These are phyloP conservation scores for Cryptococcus amylolentus DNA, from an alignment of 1,284 basidiomycete species.

Conservation along the genomic window DNA sequence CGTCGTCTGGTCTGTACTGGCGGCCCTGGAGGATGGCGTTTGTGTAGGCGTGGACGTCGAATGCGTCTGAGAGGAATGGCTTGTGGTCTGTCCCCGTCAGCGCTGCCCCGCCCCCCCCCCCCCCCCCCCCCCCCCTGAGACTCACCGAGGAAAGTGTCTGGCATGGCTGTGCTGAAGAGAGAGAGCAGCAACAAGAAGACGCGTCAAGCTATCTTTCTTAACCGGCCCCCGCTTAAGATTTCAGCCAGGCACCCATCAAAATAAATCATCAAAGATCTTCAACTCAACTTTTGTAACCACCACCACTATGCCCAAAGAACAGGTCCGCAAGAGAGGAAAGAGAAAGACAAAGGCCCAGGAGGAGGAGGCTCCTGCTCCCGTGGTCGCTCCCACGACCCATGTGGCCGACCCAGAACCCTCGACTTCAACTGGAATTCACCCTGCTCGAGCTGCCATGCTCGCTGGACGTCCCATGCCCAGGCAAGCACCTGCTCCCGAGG, in stretches of 20 bases:
- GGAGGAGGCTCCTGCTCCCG: constrained; percentile 11
- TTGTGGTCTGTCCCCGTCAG: constrained; percentile 35
- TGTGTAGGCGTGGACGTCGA: constrained; percentile 82
- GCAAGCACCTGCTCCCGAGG: constrained; percentile 3
- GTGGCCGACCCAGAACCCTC: constrained; percentile 13
- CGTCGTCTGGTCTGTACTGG: constrained; percentile 60
- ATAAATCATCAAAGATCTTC: background rate
- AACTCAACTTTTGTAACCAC: background rate
- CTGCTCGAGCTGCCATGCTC: constrained; percentile 37
- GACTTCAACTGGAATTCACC: constrained; percentile 35
- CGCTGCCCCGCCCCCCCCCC: too few species aligned
- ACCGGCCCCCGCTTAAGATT: constrained; percentile 9
- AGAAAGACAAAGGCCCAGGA: constrained; percentile 43
- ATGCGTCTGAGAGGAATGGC: constrained; percentile 55
- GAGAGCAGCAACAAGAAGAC: background rate
- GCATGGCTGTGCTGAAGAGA: background rate
- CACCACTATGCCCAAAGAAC: constrained; percentile 45
- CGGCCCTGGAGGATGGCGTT: constrained; percentile 79
- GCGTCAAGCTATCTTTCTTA: background rate
- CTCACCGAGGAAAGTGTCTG: background rate
- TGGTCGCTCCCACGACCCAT: constrained; percentile 3
- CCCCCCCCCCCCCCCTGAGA: background rate
- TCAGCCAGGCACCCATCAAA: constrained; percentile 1
- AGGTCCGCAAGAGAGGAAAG: constrained; percentile 48
- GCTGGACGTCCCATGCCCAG: constrained; percentile 19